Evolutionary conservation across 805 yeast species (phyloP).

Genomic region (Isabelozyma rhagii): DNA sequence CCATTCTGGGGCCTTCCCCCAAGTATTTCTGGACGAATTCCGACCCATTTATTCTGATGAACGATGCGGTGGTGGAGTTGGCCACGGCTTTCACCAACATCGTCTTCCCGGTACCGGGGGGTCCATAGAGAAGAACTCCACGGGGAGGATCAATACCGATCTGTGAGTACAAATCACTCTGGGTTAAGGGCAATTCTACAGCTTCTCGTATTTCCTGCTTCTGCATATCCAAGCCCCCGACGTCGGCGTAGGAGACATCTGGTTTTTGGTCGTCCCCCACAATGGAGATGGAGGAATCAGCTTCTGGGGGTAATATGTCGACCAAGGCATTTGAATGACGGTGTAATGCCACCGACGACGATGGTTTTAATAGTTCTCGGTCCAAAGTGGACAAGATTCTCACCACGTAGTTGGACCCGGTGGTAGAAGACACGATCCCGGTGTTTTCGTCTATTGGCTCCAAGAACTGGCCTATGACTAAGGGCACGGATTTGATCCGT

Average conservation of each 20-base stretch:
- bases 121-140: slow-evolving; percentile 97
- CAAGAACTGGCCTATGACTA: slow-evolving; percentile 95
- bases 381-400: slow-evolving; percentile 92
- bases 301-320: slow-evolving; percentile 97
- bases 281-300: slow-evolving; percentile 93
- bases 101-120: slow-evolving; percentile 99
- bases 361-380: slow-evolving; percentile 89
- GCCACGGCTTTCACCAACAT: slow-evolving; percentile 99
- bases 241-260: slow-evolving; percentile 92
- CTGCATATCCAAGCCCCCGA: slow-evolving; percentile 98
- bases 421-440: slow-evolving; percentile 95
- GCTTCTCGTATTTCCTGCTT: slow-evolving; percentile 99
- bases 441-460: slow-evolving; percentile 97
- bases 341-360: slow-evolving; percentile 94
- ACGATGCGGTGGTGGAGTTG: slow-evolving; percentile 90
- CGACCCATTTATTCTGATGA: slow-evolving; percentile 95
- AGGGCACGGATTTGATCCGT: slow-evolving; percentile 94
- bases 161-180: slow-evolving; percentile 92
- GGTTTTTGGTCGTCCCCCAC: slow-evolving; percentile 93
- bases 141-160: slow-evolving; percentile 99
- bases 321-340: slow-evolving; percentile 98
- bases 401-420: slow-evolving; percentile 96
- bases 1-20: slow-evolving; percentile 99
- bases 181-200: slow-evolving; percentile 93
- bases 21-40: slow-evolving; percentile 97